Conservation (phyloP, 2,329 filamentous ascomycete genomes). For the Fusarium sp. region DNA sequence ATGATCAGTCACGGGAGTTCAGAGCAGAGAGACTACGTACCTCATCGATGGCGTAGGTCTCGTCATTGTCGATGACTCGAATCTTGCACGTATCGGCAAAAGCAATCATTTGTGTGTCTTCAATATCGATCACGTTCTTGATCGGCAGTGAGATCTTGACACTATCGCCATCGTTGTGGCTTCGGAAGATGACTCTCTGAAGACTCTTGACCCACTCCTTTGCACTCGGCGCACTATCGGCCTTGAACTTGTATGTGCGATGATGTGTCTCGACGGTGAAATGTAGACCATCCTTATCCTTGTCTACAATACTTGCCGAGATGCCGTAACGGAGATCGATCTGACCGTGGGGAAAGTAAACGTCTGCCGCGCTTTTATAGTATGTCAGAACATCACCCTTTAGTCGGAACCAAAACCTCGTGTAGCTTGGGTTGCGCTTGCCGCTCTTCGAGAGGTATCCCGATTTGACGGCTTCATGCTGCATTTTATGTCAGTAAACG, state of each 20-base stretch:
- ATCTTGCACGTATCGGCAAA: constrained; percentile 96
- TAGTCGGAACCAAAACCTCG: constrained; percentile 91
- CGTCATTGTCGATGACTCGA: constrained; percentile 90
- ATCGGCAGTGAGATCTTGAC: constrained; percentile 95
- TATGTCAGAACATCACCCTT: constrained; percentile 95
- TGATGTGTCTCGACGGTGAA: constrained; percentile 88
- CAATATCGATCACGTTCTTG: constrained; percentile 89
- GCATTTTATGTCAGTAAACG: constrained; percentile 37
- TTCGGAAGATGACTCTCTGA: constrained; percentile 94
- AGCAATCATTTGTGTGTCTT: constrained; percentile 90
- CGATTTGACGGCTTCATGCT: constrained; percentile 83
- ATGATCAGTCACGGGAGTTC: constrained; percentile 5
- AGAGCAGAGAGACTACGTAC: constrained; percentile 59
- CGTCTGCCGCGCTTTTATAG: constrained; percentile 83
- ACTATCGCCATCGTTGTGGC: constrained; percentile 95
- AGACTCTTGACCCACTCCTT: constrained; percentile 97
- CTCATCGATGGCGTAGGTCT: constrained; percentile 96
- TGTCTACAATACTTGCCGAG: constrained; percentile 82
- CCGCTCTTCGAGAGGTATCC: constrained; percentile 91
- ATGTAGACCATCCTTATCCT: constrained; percentile 79
- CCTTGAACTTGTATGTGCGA: constrained; percentile 86
- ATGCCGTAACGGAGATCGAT: constrained; percentile 94
- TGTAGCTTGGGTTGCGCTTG: constrained; percentile 87
- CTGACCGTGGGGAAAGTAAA: constrained; percentile 92
- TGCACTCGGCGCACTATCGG: constrained; percentile 87